Base-by-base conservation (phyloP, 2,329 filamentous ascomycete genomes). In the Lachnellula subtilissima region DNA sequence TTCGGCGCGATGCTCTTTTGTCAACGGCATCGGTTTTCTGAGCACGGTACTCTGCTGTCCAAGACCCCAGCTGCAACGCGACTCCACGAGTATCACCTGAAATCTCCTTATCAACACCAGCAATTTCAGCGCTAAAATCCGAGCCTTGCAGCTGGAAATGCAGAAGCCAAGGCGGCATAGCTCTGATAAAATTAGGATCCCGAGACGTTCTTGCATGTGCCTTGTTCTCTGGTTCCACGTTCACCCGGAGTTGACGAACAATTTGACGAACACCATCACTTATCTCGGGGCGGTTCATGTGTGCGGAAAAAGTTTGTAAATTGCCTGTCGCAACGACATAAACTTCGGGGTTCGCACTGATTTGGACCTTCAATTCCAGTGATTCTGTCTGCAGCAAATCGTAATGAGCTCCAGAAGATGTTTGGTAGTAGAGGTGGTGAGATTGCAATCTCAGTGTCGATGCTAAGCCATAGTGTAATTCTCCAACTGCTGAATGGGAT, bases 391-490 rank as follows among this genome's bases (percentile, higher is more conserved):
- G 85, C 2, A 97, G 80, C 5, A 99, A 78, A 66, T 96, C 91
- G 67, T 96, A 93, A 51, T 91, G 87, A 57, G 85, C 84, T 5
- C 91, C 89, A 9, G 85, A 83, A 22, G 88, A 86, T 0, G 91
- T 96, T 68, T 97, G 95, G 69, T 99, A 99, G 71, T 97, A 99
- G 1, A 99, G 79, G 61, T 91, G 84, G 69, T 97, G 91, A 0
- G 90, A 89, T 60, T 93, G 87, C 56, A 97, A 77, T 47, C 94
- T 82, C 69, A 95, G 85, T 3, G 89, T 88, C 0, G 91, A 91
- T 14, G 85, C 85, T 1, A 99, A 75, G 5, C 89, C 90, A 72
- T 99, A 99, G 68, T 97, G 89, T 3, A 91, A 75, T 36, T 95
- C 88, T 55, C 89, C 89, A 37, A 90, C 83, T 0, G 87, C 79